These are phyloP conservation scores for Jacaranda copaia DNA, from an alignment of 257 asterid species.

Conservation along the genomic window DNA sequence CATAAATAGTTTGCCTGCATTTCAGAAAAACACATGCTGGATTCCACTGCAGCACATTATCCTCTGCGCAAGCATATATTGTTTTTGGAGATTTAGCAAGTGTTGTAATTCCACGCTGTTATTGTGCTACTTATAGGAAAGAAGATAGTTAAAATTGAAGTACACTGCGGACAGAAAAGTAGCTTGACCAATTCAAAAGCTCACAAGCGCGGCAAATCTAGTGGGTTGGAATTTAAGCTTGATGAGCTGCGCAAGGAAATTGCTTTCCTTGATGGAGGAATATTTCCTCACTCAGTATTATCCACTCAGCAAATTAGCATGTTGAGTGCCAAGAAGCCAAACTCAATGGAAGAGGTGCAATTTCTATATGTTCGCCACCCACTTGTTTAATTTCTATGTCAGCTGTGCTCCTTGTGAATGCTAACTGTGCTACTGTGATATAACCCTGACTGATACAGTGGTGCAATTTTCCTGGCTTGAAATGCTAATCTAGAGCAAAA, in stretches of 20 bases:
- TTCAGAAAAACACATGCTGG: not conserved
- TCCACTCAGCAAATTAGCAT: constrained; percentile 82
- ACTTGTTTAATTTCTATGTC: not conserved
- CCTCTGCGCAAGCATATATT: constrained; percentile 21
- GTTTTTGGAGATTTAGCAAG: not conserved
- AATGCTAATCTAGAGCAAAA: not conserved
- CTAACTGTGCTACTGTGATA: constrained; percentile 10
- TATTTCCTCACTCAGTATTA: constrained; percentile 89
- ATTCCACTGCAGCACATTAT: not conserved
- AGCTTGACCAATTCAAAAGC: constrained; percentile 51
- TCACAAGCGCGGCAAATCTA: constrained; percentile 64
- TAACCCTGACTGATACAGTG: not conserved
- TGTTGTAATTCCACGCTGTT: constrained; percentile 1
- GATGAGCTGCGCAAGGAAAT: constrained; percentile 90
- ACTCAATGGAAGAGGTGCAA: constrained; percentile 72
- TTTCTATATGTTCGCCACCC: constrained; percentile 12
- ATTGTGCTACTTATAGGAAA: constrained; percentile 58
- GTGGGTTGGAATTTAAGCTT: constrained; percentile 69
- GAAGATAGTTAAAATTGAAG: constrained; percentile 71
- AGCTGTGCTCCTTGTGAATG: constrained; percentile 1
- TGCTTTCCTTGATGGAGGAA: constrained; percentile 77
- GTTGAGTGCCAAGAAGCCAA: constrained; percentile 65
- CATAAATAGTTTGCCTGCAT: too few relatives aligned
- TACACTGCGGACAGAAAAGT: constrained; percentile 51
- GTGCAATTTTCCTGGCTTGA: not conserved